A percentile compares a stretch with the other conserved stretches of the same genome.
These are phyloP conservation scores for Colletotrichum horii DNA, from an alignment of 2,329 filamentous ascomycete species.

Conservation along the genomic window DNA sequence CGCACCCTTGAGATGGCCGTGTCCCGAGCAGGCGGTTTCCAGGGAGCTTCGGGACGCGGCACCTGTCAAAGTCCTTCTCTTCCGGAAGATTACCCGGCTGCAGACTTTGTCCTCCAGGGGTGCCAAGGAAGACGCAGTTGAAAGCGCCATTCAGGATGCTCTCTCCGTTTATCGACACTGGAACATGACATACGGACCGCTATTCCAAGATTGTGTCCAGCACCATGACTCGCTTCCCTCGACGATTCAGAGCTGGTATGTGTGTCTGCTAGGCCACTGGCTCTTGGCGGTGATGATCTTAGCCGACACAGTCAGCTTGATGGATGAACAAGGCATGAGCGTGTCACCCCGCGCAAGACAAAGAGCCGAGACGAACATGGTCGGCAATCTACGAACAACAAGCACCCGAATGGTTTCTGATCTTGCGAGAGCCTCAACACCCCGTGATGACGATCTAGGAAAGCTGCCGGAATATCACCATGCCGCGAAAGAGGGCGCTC, in stretches of 20 bases:
- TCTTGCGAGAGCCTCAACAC: slow-evolving; percentile 50
- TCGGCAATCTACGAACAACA: slow-evolving; percentile 43
- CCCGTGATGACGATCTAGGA: slow-evolving; percentile 16
- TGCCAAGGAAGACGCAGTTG: slow-evolving; percentile 42
- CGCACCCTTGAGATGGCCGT: slow-evolving; percentile 53
- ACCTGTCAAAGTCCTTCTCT: slow-evolving; percentile 64
- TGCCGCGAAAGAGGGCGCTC: slow-evolving; percentile 56
- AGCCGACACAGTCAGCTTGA: slow-evolving; percentile 56
- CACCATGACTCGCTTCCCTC: slow-evolving; percentile 54
- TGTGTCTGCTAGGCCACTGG: slow-evolving; percentile 62
- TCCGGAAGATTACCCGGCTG: slow-evolving; percentile 59
- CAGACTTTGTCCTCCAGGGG: slow-evolving; percentile 53
- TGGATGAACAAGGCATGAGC: slow-evolving; percentile 45
- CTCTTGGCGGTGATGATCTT: slow-evolving; percentile 60
- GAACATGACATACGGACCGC: slow-evolving; percentile 54
- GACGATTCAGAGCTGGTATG: slow-evolving; percentile 65
- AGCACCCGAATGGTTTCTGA: slow-evolving; percentile 53
- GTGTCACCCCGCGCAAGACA: slow-evolving; percentile 27
- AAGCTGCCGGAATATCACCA: slow-evolving; percentile 51
- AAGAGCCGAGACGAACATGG: slow-evolving; percentile 35
- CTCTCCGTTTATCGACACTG: slow-evolving; percentile 60
- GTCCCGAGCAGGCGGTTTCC: slow-evolving; percentile 56
- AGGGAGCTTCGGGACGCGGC: slow-evolving; percentile 55
- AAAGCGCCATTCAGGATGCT: slow-evolving; percentile 52
- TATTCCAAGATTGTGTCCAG: slow-evolving; percentile 56